Evolutionary conservation across 768 basidiomycete species (phyloP), one percentile per base, ranked within the genome.

Genomic region (Lanmaoa pseudosensibilis): DNA sequence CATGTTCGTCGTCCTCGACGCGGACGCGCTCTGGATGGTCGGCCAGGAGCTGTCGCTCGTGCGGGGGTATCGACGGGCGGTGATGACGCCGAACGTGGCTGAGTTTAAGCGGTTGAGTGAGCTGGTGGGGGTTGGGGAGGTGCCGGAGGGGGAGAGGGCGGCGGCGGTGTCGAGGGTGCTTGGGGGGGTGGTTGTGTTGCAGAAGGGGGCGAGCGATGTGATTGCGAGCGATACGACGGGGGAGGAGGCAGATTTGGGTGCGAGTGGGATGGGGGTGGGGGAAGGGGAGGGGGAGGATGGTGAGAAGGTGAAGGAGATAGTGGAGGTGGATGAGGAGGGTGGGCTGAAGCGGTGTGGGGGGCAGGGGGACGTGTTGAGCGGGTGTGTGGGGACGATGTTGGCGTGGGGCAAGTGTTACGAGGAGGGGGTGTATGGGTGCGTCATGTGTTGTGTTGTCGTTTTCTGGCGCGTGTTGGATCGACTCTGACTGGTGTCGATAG

Each of bases 331-430:
- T 59, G 74, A 79, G 0, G 74, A 83, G 52, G 97, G 97, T 2
- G 94, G 96, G 2, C 63, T 92, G 64, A 96, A 96, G 75, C 78
- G 97, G 53, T 95, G 93, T 65, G 96, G 97, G 13, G 97, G 97
- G 1, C 97, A 98, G 70, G 97, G 97, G 0, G 97, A 99, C 73
- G 85, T 99, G 37, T 71, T 98, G 53, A 90, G 88, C 64, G 97
- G 97, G 13, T 79, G 82, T 43, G 88, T 94, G 11, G 97, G 94
- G 0, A 84, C 93, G 2, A 84, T 97, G 69, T 77, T 98, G 63
- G 95, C 95, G 5, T 99, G 97, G 96, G 93, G 90, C 5, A 90
- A 89, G 69, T 93, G 91, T 64, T 98, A 91, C 69, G 93, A 95
- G 66, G 84, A 84, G 43, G 90, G 94, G 16, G 83, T 81, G 1